phyloP scores from a whole-genome alignment of 2,329 filamentous ascomycete genomes.

The Aspergillus neoniger region DNA sequence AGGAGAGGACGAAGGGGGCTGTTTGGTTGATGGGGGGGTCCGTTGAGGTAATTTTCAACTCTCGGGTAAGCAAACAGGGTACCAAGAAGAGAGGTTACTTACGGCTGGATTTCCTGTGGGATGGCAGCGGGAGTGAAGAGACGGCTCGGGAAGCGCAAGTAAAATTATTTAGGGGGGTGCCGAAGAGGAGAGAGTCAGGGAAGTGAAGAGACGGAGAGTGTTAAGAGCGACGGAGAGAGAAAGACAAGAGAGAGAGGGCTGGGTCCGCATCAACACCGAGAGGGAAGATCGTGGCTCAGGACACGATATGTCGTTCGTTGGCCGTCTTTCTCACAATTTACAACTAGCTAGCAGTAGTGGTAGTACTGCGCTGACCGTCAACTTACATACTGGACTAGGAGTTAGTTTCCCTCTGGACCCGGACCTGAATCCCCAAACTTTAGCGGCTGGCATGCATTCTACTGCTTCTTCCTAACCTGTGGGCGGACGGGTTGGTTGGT shows the following conservation, averaged over 20 bases:
- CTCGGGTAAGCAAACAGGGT: conserved; percentile 4
- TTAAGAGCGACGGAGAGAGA: too few species aligned
- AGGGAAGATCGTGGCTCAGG: conserved; percentile 13
- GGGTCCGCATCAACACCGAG: neutral
- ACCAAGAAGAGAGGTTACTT: neutral
- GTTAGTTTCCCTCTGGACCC: conserved; percentile 1
- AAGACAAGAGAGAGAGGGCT: neutral
- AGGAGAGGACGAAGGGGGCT: conserved; percentile 23
- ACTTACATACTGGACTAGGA: neutral
- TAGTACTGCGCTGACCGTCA: neutral
- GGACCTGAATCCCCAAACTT: conserved; percentile 6
- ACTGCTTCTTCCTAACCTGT: neutral
- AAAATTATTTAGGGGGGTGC: neutral
- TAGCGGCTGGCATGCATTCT: conserved; percentile 4
- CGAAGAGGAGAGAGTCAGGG: neutral
- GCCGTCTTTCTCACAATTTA: neutral
- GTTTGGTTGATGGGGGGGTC: conserved; percentile 21
- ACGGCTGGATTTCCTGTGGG: neutral
- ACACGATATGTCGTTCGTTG: conserved; percentile 1
- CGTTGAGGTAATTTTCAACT: conserved; percentile 5
- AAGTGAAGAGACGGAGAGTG: neutral
- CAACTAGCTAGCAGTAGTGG: neutral
- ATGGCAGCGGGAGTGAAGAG: conserved; percentile 5
- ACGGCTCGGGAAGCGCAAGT: conserved; percentile 5
- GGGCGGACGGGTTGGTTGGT: neutral